Conservation (phyloP, 2,329 filamentous ascomycete genomes). For the Raffaelea albimanens region DNA sequence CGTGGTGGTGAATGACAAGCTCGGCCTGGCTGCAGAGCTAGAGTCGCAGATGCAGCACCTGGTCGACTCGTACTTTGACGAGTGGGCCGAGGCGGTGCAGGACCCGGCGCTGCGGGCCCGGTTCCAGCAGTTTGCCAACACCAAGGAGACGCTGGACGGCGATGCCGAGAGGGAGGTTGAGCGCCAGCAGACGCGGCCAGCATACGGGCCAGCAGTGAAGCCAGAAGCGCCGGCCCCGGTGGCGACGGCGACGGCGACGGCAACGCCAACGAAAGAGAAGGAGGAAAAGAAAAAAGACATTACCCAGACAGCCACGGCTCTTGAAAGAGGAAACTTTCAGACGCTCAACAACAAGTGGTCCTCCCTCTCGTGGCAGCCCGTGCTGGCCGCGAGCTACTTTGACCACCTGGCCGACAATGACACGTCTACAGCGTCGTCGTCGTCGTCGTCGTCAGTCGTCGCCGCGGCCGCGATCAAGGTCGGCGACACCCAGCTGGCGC, state of each 20-base stretch:
- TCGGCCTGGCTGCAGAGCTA: slow-evolving; percentile 75
- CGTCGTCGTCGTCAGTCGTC: slow-evolving; percentile 31
- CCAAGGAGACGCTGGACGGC: slow-evolving; percentile 59
- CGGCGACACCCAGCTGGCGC: slow-evolving; percentile 78
- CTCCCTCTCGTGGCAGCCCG: slow-evolving; percentile 65
- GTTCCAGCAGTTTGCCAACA: slow-evolving; percentile 82
- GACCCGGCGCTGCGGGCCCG: slow-evolving; percentile 56
- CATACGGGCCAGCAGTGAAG: slow-evolving; percentile 62
- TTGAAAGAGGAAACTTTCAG: slow-evolving; percentile 48
- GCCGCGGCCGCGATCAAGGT: slow-evolving; percentile 66
- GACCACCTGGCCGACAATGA: slow-evolving; percentile 27
- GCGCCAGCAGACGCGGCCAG: slow-evolving; percentile 63
- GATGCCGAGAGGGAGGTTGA: slow-evolving; percentile 63
- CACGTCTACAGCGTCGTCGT: slow-evolving; percentile 43
- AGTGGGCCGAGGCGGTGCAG: slow-evolving; percentile 78
- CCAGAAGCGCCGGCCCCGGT: no score
- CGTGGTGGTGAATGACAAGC: slow-evolving; percentile 75
- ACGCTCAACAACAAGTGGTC: slow-evolving; percentile 54
- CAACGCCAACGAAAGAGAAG: background rate
- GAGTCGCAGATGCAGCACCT: slow-evolving; percentile 83
- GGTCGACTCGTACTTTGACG: slow-evolving; percentile 77
- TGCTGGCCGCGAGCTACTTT: slow-evolving; percentile 64
- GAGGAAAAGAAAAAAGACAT: background rate
- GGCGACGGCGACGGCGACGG: no score
- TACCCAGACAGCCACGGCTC: slow-evolving; percentile 41